phyloP scores from a whole-genome alignment of 108 stramenopile species.

The Cyclotella atomus region DNA sequence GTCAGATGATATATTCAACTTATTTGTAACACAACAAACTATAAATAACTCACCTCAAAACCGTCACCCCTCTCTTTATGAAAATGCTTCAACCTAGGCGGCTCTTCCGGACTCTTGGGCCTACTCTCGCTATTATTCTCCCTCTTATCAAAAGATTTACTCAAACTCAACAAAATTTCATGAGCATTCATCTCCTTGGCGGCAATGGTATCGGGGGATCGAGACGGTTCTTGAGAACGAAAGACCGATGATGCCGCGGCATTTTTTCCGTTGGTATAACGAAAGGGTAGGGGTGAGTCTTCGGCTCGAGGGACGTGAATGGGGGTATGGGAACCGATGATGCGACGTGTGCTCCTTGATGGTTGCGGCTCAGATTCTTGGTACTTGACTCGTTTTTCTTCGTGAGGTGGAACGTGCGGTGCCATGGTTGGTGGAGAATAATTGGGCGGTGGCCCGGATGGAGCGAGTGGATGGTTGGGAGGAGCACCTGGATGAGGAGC shows the following conservation, averaged over 20 bases:
- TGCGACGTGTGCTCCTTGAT: constrained; percentile 41
- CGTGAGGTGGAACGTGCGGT: too few relatives aligned
- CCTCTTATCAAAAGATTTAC: constrained; percentile 41
- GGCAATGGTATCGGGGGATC: background rate
- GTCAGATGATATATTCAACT: background rate
- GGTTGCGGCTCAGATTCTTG: background rate
- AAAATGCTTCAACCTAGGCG: constrained; percentile 50
- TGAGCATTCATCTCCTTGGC: constrained; percentile 15
- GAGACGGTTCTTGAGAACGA: constrained; percentile 12
- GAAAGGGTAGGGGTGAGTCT: background rate
- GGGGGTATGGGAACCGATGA: constrained; percentile 77
- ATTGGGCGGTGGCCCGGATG: background rate
- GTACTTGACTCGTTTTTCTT: background rate
- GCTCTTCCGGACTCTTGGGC: constrained; percentile 44
- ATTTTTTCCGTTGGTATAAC: background rate
- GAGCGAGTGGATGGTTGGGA: background rate
- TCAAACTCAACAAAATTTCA: constrained; percentile 40
- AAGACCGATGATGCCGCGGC: background rate
- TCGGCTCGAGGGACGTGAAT: constrained; percentile 70
- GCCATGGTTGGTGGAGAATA: background rate
- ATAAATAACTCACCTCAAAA: constrained; percentile 35
- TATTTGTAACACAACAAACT: background rate
- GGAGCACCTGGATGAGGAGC: background rate
- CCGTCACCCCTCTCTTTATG: constrained; percentile 36
- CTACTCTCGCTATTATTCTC: background rate